Conservation (phyloP, 2,329 filamentous ascomycete species). For the Colletotrichum godetiae region DNA sequence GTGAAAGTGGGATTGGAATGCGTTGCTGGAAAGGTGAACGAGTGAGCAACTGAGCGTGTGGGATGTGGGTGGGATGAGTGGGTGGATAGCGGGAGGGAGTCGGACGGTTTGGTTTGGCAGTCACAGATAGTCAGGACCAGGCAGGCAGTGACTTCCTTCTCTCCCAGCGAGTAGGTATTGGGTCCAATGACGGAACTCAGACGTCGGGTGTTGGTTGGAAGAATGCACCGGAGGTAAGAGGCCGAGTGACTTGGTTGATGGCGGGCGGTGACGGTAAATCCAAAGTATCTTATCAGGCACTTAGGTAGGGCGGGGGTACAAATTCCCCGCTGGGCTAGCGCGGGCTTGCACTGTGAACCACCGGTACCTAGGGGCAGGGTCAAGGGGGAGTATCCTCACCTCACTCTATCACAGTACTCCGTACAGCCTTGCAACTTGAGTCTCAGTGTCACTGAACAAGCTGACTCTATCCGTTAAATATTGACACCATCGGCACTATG, state of each 20-base stretch:
- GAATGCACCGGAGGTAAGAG: not conserved
- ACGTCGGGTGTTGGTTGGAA: not conserved
- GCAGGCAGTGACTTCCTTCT: not conserved
- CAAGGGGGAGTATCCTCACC: not conserved
- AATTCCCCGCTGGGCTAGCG: not conserved
- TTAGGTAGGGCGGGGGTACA: not conserved
- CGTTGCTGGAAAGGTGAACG: not conserved
- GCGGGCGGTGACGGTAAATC: not conserved
- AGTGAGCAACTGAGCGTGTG: not conserved
- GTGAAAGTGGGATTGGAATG: slow-evolving; percentile 2
- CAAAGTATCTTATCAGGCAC: not conserved
- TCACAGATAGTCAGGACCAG: not conserved
- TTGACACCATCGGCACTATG: not conserved
- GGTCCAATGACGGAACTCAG: not conserved
- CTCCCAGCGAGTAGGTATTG: not conserved
- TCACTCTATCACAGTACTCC: not conserved
- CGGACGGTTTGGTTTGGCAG: slow-evolving; percentile 4
- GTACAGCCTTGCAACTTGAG: not conserved
- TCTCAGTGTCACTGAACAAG: not conserved
- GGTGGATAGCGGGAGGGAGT: slow-evolving; percentile 6
- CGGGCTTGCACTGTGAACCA: not conserved
- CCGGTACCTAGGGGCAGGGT: not conserved
- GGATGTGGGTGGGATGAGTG: not conserved
- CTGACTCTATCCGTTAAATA: not conserved
- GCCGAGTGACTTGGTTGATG: not conserved